Evolutionary conservation across 257 asterid genomes (phyloP).

Genomic region (Marsdenia floribunda): DNA sequence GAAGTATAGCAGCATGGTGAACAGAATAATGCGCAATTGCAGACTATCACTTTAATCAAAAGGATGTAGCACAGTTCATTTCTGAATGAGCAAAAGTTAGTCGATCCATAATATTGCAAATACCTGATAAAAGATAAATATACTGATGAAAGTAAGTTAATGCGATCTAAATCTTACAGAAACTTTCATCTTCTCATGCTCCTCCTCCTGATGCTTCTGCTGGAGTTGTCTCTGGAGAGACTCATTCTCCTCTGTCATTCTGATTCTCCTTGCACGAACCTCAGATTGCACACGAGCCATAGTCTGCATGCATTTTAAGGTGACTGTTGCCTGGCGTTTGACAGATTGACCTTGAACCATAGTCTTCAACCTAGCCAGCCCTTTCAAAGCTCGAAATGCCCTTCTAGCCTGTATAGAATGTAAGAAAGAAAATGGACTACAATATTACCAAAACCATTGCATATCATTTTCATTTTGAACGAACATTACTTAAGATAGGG

Average conservation of each 20-base stretch:
- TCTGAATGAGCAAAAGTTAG: background rate
- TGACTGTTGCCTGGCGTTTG: conserved; percentile 57
- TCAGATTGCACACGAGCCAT: conserved; percentile 64
- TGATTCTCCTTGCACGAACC: conserved; percentile 53
- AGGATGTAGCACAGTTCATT: background rate
- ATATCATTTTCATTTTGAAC: background rate
- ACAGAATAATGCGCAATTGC: background rate
- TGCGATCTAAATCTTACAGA: conserved; percentile 41
- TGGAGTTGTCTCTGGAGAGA: conserved; percentile 65
- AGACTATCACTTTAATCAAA: background rate
- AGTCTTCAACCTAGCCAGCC: conserved; percentile 58
- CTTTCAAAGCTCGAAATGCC: conserved; percentile 59
- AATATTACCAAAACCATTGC: background rate
- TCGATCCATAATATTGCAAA: background rate
- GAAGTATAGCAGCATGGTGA: background rate
- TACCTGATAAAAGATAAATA: background rate
- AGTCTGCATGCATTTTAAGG: conserved; percentile 67
- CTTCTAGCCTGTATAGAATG: conserved; percentile 58
- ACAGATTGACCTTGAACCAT: conserved; percentile 57
- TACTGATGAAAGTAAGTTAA: background rate
- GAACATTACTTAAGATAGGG: background rate
- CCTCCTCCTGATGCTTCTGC: conserved; percentile 56
- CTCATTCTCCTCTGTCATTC: conserved; percentile 56
- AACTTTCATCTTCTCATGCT: conserved; percentile 45
- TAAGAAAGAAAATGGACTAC: conserved; percentile 6